Conservation (phyloP, 495 filamentous ascomycete genomes). For the Penicillium odoratum region DNA sequence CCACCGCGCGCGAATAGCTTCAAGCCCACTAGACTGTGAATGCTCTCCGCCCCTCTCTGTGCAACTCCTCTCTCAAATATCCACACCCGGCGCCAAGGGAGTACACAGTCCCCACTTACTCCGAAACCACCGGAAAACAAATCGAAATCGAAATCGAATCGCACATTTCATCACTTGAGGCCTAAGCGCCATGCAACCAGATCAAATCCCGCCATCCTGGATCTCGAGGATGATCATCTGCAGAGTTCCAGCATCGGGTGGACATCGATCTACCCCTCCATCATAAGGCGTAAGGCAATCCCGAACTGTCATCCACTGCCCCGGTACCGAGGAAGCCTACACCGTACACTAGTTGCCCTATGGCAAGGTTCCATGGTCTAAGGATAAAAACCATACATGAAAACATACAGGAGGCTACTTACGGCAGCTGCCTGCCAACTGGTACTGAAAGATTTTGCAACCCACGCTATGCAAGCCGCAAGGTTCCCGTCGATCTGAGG, state of each 20-base stretch:
- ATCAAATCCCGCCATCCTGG: slow-evolving; percentile 20
- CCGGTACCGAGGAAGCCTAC: slow-evolving; percentile 2
- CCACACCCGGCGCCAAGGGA: background rate
- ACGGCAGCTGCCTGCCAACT: background rate
- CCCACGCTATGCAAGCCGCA: background rate
- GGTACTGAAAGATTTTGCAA: background rate
- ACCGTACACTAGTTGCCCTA: background rate
- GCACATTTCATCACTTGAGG: background rate
- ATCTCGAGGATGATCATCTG: slow-evolving; percentile 18
- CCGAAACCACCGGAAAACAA: too few relatives aligned
- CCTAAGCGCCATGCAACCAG: slow-evolving; percentile 10
- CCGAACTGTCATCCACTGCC: background rate
- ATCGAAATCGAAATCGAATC: too few relatives aligned
- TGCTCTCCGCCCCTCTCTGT: background rate
- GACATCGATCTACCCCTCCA: slow-evolving; percentile 4
- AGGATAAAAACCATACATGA: too few relatives aligned
- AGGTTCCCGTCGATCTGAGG: slow-evolving; percentile 1
- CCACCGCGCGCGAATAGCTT: background rate
- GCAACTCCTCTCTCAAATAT: background rate
- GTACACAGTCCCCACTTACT: background rate
- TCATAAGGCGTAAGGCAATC: slow-evolving; percentile 1
- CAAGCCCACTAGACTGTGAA: background rate
- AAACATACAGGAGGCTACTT: background rate
- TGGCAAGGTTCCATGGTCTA: background rate
- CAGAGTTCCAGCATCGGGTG: background rate